Evolutionary conservation across 208 protist species (phyloP).

Genomic region (Trypanosomatidae sp.): DNA sequence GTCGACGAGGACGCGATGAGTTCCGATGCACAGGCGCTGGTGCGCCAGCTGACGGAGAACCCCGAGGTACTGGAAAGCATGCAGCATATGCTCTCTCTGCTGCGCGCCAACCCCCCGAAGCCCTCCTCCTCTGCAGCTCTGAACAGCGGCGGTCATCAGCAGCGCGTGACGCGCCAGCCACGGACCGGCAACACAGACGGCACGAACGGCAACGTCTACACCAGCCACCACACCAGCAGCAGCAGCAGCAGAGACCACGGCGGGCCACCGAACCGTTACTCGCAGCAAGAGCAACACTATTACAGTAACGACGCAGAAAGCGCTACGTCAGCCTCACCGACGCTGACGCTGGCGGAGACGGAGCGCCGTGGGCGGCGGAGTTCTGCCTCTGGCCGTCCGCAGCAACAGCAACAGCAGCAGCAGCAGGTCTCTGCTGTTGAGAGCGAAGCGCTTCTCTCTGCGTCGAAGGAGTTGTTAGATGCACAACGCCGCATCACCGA

Average conservation of each 20-base stretch:
- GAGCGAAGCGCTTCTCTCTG: background rate
- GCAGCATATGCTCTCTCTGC: conserved; percentile 53
- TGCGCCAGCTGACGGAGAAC: conserved; percentile 68
- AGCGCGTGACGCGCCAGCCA: conserved; percentile 9
- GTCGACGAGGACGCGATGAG: too few species aligned
- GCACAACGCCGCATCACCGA: conserved; percentile 29
- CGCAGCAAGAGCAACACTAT: background rate
- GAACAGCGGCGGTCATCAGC: background rate
- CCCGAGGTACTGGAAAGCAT: conserved; percentile 65
- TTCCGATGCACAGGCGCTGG: conserved; percentile 43
- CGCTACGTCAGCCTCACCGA: background rate
- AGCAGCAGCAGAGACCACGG: background rate
- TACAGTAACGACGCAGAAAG: background rate
- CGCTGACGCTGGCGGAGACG: background rate
- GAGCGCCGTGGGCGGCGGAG: background rate
- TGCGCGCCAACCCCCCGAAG: conserved; percentile 25
- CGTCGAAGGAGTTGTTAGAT: conserved; percentile 2
- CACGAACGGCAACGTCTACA: background rate
- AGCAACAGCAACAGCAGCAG: too few species aligned
- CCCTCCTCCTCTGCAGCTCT: background rate
- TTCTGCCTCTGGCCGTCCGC: background rate
- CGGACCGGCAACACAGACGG: too few species aligned
- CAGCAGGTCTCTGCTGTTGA: too few species aligned
- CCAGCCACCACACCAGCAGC: background rate
- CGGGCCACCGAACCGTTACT: background rate